Percentiles rank a stretch among this genome's conserved stretches.
These are phyloP conservation scores for Saksenaea vasiformis DNA, from an alignment of 371 early-diverging fungal genomes.

Conservation along the genomic window DNA sequence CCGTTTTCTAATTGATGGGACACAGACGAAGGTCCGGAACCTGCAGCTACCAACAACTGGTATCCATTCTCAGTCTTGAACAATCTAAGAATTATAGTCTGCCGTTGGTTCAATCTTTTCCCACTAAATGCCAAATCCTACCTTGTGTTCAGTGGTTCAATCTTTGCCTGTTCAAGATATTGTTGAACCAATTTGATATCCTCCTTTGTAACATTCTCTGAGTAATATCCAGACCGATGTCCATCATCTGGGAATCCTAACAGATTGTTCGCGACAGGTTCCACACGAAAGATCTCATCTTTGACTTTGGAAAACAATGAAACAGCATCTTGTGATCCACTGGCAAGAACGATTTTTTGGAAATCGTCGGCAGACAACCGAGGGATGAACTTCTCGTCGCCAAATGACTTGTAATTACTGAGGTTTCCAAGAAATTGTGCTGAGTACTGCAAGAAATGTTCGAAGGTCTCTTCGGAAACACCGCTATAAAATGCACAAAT, in stretches of 20 bases:
- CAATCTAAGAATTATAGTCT: conserved; percentile 23
- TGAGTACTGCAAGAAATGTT: conserved; percentile 56
- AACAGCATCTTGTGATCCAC: conserved; percentile 23
- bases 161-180: conserved; percentile 40
- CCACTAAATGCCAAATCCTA: too few species aligned
- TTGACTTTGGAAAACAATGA: conserved; percentile 31
- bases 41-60: conserved; percentile 42
- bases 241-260: conserved; percentile 66
- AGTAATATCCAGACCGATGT: conserved; percentile 62
- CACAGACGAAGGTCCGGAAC: conserved; percentile 22
- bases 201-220: conserved; percentile 45
- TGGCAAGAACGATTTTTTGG: conserved; percentile 40
- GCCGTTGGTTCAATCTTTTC: too few species aligned
- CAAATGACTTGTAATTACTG: conserved; percentile 65
- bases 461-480: conserved; percentile 51
- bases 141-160: conserved; percentile 43
- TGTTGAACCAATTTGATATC: conserved; percentile 56
- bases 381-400: conserved; percentile 68
- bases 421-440: conserved; percentile 55
- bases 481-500: conserved; percentile 20
- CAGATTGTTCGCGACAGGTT: conserved; percentile 42
- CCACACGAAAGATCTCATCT: conserved; percentile 40
- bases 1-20: conserved; percentile 32
- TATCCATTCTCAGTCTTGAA: conserved; percentile 41
- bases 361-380: conserved; percentile 37